A percentile compares a stretch with the other conserved stretches of the same genome.
phyloP scores from a whole-genome alignment of 306 rosid species.

The Sechiopsis laciniata region DNA sequence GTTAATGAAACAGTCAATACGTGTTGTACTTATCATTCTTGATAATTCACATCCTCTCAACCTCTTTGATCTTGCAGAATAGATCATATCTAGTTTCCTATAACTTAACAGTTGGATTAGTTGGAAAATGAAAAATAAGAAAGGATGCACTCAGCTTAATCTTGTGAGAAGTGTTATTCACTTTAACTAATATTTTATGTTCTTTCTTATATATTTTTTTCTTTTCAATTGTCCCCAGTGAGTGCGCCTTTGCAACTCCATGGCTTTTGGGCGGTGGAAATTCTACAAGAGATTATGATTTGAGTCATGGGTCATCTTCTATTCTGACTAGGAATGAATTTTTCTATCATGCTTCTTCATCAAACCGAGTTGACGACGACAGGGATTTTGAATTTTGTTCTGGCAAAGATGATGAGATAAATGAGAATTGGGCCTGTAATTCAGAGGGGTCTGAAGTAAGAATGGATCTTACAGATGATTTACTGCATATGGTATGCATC shows the following conservation, averaged over 20 bases:
- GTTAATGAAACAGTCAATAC: background rate
- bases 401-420: constrained; percentile 46
- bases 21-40: background rate
- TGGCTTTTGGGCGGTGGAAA: constrained; percentile 46
- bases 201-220: constrained; percentile 19
- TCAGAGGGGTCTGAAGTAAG: constrained; percentile 62
- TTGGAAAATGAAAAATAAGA: too few relatives aligned
- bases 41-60: too few relatives aligned
- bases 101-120: too few relatives aligned
- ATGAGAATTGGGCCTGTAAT: constrained; percentile 36
- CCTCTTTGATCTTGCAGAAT: too few relatives aligned
- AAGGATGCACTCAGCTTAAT: background rate
- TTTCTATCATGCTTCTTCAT: constrained; percentile 39
- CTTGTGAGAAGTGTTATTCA: background rate
- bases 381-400: constrained; percentile 31
- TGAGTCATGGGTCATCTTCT: constrained; percentile 31
- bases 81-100: too few relatives aligned
- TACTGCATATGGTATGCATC: constrained; percentile 77
- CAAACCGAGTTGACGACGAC: constrained; percentile 35
- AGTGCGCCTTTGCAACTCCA: constrained; percentile 38
- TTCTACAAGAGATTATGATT: constrained; percentile 35
- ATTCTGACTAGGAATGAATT: constrained; percentile 30
- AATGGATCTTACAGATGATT: constrained; percentile 96
- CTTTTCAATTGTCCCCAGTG: constrained; percentile 40
- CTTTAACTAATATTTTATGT: background rate